Conservation (phyloP, 2,329 filamentous ascomycete species). For the Cercospora citrullina region DNA sequence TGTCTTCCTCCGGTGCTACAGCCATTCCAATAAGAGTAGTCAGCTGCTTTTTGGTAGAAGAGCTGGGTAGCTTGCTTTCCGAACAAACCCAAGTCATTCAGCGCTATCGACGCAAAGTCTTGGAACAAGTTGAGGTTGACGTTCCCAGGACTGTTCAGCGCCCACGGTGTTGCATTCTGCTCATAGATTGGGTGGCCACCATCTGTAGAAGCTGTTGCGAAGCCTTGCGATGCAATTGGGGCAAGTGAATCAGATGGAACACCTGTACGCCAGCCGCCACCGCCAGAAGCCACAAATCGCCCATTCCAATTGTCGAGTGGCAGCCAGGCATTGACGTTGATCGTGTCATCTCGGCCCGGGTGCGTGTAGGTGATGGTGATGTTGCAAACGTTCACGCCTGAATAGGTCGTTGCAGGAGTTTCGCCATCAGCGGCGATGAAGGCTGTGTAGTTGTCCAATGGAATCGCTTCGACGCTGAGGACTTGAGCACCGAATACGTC, state of each 20-base stretch:
- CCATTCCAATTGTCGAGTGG: slow-evolving; percentile 39
- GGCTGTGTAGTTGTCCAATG: slow-evolving; percentile 8
- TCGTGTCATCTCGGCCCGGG: slow-evolving; percentile 38
- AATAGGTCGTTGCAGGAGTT: not conserved
- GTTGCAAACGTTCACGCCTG: slow-evolving; percentile 37
- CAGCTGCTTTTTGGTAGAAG: slow-evolving; percentile 37
- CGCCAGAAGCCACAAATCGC: slow-evolving; percentile 44
- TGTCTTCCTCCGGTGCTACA: slow-evolving; percentile 44
- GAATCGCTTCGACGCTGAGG: slow-evolving; percentile 1
- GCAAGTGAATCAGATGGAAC: slow-evolving; percentile 18
- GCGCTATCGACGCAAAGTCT: slow-evolving; percentile 37
- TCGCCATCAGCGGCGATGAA: not conserved
- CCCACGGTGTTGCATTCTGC: slow-evolving; percentile 25
- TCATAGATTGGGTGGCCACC: slow-evolving; percentile 26
- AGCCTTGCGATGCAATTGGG: slow-evolving; percentile 29
- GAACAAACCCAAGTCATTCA: slow-evolving; percentile 39
- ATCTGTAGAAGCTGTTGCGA: slow-evolving; percentile 34
- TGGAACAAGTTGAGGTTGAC: slow-evolving; percentile 37
- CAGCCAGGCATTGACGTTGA: slow-evolving; percentile 39
- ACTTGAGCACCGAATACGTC: slow-evolving; percentile 16
- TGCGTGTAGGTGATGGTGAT: slow-evolving; percentile 44
- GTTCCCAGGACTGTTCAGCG: slow-evolving; percentile 33
- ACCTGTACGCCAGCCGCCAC: slow-evolving; percentile 39
- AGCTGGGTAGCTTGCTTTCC: slow-evolving; percentile 32
- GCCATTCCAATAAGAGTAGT: slow-evolving; percentile 42